These are phyloP conservation scores for Tricholoma hemisulphureum DNA, from an alignment of 768 basidiomycete genomes.

Conservation along the genomic window DNA sequence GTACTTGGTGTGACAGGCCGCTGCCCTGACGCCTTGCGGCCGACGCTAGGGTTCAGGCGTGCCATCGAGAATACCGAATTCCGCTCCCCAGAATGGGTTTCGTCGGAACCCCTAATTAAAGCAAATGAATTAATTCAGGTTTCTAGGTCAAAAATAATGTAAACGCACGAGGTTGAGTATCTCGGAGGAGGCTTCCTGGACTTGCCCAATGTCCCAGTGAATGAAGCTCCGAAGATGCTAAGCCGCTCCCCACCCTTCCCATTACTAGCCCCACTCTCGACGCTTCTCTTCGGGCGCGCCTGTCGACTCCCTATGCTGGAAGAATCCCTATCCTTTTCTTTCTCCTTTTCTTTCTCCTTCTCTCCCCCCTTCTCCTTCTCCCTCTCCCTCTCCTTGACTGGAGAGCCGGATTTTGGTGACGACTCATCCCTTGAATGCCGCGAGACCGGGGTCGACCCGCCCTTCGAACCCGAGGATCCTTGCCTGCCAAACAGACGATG, in stretches of 20 bases:
- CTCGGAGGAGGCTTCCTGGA: conserved; percentile 79
- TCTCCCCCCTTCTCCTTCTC: conserved; percentile 33
- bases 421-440: conserved; percentile 22
- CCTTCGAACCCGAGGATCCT: conserved; percentile 34
- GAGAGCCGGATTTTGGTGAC: background rate
- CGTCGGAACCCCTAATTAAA: conserved; percentile 33
- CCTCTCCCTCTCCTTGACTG: conserved; percentile 23
- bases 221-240: conserved; percentile 77
- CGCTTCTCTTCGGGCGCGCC: conserved; percentile 47
- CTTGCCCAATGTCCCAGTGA: conserved; percentile 61
- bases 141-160: conserved; percentile 5
- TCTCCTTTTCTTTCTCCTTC: conserved; percentile 29
- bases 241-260: conserved; percentile 52
- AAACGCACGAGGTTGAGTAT: conserved; percentile 54
- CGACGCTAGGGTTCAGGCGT: conserved; percentile 39
- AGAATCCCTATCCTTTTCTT: conserved; percentile 34
- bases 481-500: conserved; percentile 61
- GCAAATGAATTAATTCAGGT: background rate
- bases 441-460: conserved; percentile 20
- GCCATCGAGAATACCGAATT: conserved; percentile 51
- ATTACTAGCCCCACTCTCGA: conserved; percentile 40
- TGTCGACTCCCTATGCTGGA: conserved; percentile 33
- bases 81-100: conserved; percentile 30
- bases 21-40: conserved; percentile 43
- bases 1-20: conserved; percentile 35